Evolutionary conservation across 352 stramenopile genomes (phyloP).

Genomic region (Phytopythium oedochilum): DNA sequence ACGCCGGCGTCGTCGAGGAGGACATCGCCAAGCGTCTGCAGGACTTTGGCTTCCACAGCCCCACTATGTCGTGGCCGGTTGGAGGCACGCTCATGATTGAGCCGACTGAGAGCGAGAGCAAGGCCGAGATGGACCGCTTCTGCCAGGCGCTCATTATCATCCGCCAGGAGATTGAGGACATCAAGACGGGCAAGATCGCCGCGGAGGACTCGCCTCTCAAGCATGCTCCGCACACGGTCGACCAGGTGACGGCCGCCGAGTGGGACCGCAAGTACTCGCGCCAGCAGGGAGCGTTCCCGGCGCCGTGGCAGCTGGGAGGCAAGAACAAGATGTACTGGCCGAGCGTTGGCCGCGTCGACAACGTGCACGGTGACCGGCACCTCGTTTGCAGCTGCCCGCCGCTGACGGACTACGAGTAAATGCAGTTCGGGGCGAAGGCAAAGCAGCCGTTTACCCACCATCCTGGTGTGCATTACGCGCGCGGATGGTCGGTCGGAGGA

Average conservation of each 20-base stretch:
- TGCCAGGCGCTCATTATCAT: conserved; percentile 96
- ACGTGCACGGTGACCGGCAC: conserved; percentile 98
- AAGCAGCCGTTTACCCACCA: background rate
- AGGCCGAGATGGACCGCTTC: conserved; percentile 97
- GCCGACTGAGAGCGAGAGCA: conserved; percentile 98
- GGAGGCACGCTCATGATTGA: conserved; percentile 99
- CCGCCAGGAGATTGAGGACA: conserved; percentile 97
- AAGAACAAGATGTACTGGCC: conserved; percentile 99
- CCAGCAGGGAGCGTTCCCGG: conserved; percentile 93
- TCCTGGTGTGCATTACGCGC: background rate
- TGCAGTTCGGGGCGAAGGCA: background rate
- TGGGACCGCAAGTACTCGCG: conserved; percentile 96
- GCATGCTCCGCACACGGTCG: conserved; percentile 96
- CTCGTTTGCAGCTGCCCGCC: conserved; percentile 97
- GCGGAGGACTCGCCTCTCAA: conserved; percentile 94
- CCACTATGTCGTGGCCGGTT: conserved; percentile 99
- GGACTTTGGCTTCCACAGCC: conserved; percentile 99
- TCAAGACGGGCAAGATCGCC: conserved; percentile 90
- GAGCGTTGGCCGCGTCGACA: conserved; percentile 95
- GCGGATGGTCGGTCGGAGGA: background rate
- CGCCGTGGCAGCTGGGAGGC: conserved; percentile 89
- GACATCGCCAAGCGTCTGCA: conserved; percentile 98
- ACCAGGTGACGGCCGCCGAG: conserved; percentile 88
- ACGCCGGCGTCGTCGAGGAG: conserved; percentile 93
- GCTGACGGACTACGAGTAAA: conserved; percentile 91